These are phyloP conservation scores for Suillus decipiens DNA, from an alignment of 768 basidiomycete species.

Conservation along the genomic window DNA sequence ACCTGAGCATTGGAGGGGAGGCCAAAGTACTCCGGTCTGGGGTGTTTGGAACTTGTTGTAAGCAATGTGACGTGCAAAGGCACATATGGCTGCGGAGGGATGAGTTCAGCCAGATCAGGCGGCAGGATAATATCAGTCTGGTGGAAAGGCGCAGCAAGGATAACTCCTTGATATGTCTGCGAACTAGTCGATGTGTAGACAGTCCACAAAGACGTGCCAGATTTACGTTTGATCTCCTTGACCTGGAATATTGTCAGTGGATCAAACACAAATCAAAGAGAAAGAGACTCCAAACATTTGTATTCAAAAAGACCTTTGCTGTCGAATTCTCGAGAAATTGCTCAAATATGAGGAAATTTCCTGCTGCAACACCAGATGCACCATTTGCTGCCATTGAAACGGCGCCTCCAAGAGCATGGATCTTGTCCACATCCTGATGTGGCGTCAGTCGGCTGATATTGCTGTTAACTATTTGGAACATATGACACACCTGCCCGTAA, in stretches of 20 bases:
- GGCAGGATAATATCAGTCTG: conserved; percentile 60
- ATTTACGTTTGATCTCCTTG: conserved; percentile 46
- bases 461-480: conserved; percentile 1
- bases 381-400: conserved; percentile 71
- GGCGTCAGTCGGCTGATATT: conserved; percentile 2
- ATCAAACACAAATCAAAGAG: background rate
- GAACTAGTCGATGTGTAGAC: conserved; percentile 51
- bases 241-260: conserved; percentile 41
- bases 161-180: conserved; percentile 66
- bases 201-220: conserved; percentile 52
- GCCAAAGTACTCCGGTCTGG: conserved; percentile 71
- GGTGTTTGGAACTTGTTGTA: conserved; percentile 65
- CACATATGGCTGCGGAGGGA: conserved; percentile 76
- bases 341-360: conserved; percentile 86
- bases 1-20: conserved; percentile 44
- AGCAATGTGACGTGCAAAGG: conserved; percentile 88
- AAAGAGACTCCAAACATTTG: conserved; percentile 52
- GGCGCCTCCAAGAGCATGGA: conserved; percentile 78
- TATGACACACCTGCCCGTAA: conserved; percentile 64
- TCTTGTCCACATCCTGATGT: conserved; percentile 58
- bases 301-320: conserved; percentile 71
- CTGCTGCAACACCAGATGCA: conserved; percentile 68
- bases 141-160: conserved; percentile 88
- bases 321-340: conserved; percentile 70
- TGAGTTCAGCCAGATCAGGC: conserved; percentile 45